Base-by-base conservation (phyloP, 306 rosid species). In the Lathyrus aphaca region DNA sequence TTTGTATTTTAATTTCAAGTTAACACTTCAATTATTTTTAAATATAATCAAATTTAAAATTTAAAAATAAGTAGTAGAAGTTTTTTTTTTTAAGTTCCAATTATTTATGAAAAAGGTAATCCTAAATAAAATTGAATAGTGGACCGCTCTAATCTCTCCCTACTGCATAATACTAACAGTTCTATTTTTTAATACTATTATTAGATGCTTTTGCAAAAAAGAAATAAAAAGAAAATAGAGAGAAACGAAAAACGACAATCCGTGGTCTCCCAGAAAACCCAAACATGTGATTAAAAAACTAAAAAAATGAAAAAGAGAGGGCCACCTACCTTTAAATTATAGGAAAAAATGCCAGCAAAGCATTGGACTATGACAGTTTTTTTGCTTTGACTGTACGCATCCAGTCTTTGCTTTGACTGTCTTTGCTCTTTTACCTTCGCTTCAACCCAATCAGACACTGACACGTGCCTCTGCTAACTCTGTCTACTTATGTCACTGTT, bases 311-410 rank as follows among this genome's bases (percentile, higher is more conserved):
- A 48, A 12, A 21, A 3, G 9, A 56, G 19, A 38, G 75, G 72
- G 51, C 32, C 49, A 54, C 68, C 2, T 30, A 1, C 54, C 19
- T 46, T 62, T 43, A 8, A 29, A 76, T 64, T 62, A 45, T 43
- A 72, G 75, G 75, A 17, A 82, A 84, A 60, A 80, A 82, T 66
- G 73, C 82, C 90, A 87, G 83, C 88, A 54, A 85, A 72, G 88
- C 79, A 46, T 81, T 85, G 79, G 86, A 88, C 88, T 81, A 42
- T 62, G 81, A 88, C 82, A 83, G 82, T 73, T 74, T 76, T 10
- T 10, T 85, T 77, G 84, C 84, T 88, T 88, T 85, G 94, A 88
- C 88, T 81, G 86, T 79, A 85, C 86, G 85, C 82, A 72, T 87
- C 86, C 85, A 44, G 86, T 85, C 86, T 74, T 78, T 81, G 86